These are phyloP conservation scores for Plenodomus lindquistii DNA, from an alignment of 2,329 filamentous ascomycete genomes.

Conservation along the genomic window DNA sequence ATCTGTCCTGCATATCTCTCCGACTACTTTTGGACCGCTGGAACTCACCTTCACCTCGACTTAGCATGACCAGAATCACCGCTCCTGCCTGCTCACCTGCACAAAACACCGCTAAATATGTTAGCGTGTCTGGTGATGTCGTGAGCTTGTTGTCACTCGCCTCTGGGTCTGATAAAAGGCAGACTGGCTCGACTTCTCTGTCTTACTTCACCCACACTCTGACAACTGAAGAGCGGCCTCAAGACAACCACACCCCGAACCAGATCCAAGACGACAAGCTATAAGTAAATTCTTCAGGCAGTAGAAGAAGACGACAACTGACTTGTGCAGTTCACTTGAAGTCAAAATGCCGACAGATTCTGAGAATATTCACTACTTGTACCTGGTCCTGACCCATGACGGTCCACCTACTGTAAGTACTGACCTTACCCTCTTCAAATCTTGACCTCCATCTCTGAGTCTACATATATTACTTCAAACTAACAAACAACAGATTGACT, in stretches of 20 bases:
- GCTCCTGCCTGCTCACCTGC: background rate
- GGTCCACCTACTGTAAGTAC: conserved; percentile 25
- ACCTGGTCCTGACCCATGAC: conserved; percentile 31
- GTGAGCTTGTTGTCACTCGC: conserved; percentile 1
- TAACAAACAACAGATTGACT: conserved; percentile 35
- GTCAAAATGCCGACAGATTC: conserved; percentile 32
- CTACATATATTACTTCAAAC: background rate
- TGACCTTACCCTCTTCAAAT: background rate
- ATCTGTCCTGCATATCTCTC: background rate
- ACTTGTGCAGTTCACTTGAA: background rate
- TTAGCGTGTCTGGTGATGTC: conserved; percentile 12
- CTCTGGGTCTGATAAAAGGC: conserved; percentile 12
- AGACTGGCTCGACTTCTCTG: conserved; percentile 1
- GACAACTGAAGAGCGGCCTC: background rate
- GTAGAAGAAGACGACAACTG: background rate
- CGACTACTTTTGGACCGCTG: background rate
- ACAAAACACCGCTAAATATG: conserved; percentile 5
- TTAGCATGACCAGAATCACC: conserved; percentile 6
- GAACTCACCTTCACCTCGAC: conserved; percentile 14
- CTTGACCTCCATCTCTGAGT: background rate
- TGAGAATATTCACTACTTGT: conserved; percentile 38
- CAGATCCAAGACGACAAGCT: background rate
- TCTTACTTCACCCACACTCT: conserved; percentile 3
- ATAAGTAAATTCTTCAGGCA: background rate
- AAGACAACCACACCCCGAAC: background rate